Base-by-base conservation (phyloP, 2,329 filamentous ascomycete species). In the Aspergillus ustus region DNA sequence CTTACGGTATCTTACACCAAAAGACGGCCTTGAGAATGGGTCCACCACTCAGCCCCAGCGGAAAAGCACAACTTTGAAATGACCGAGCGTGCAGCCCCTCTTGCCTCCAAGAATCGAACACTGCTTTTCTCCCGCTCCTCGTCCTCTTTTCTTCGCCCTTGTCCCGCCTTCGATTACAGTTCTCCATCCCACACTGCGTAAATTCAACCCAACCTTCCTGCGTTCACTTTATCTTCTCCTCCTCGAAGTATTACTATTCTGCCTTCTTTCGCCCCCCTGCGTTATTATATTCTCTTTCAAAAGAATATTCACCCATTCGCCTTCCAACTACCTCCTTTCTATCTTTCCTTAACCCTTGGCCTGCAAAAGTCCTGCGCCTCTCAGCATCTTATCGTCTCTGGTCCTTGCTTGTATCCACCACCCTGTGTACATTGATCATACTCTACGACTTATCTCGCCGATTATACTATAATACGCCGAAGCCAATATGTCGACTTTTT, bases 401-500 rank as follows among this genome's bases (percentile, higher is more conserved):
- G 60, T 65, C 60, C 72, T 68, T 71, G 65, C 70, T 67, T 66
- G 60, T 65, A 61, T 68, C 65, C 67, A 65, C 67, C 61, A 57
- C 22, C 8, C 45, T 20, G 63, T 66, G 64, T 69, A 69, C 61
- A 57, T 66, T 57, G 40, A 62, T 53, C 51, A n/a, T 46, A 11
- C 31, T 55, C 56, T 62, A 64, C 66, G 61, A 69, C 59, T 63
- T 60, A 66, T 65, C 65, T 55, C 61, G 53, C 50, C 49, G 11
- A 52, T 49, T 45, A 49, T 50, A 49, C 57, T 56, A 29, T 63
- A 58, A 62, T 46, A 59, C 65, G 60, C 70, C 66, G 63, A 60
- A 60, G 57, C 66, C 72, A 74, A 67, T 65, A 82, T 82, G 80
- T 81, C 80, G 66, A 77, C 77, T 28, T 82, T 77, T 65, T 81